Evolutionary conservation across 208 protist genomes (phyloP), one percentile per base, ranked within the genome.

Genomic region (Naegleria lovaniensis): DNA sequence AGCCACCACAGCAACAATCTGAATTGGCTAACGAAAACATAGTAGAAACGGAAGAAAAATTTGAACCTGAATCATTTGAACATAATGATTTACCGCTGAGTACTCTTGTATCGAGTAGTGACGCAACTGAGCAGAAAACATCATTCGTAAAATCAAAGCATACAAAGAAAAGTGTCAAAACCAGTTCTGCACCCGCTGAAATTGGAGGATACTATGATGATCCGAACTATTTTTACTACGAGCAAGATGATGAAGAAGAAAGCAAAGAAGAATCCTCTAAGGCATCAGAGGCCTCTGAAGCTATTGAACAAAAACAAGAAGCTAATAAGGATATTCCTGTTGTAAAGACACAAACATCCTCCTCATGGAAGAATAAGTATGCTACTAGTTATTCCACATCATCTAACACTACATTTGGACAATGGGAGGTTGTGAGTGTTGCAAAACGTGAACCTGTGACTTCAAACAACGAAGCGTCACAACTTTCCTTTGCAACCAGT

Each of bases 121-220:
- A 36, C 0, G 25, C 0, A 79, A n/a, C n/a, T 25, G 67, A 67
- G 7, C 43, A 48, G 43, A 1, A 48, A n/a, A n/a, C n/a, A 67
- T 29, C 55, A 19, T 4, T 29, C 19, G 55, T 67, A 67, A 29
- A 15, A 67, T 29, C 55, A 19, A 67, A 67, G 55, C 4, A 15
- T 1, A 67, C 2, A 67, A 67, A 67, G 55, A 67, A 15, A 19
- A 67, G 6, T 67, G 55, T 13, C 19, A 19, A 19, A 29, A 19
- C 55, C 11, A 29, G 19, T 67, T 29, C 55, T 67, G 55, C 11
- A 67, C 55, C 55, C 4, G n/a, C 29, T 79, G 67, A 79, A 33
- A 79, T 79, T 36, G 67, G 67, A 7, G n/a, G 67, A 36, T 79
- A 79, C n/a, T 79, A 79, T 79, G 67, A 79, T 33, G 67, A 79